Conservation (phyloP, 2,329 filamentous ascomycete genomes). For the Davidsoniella virescens region DNA sequence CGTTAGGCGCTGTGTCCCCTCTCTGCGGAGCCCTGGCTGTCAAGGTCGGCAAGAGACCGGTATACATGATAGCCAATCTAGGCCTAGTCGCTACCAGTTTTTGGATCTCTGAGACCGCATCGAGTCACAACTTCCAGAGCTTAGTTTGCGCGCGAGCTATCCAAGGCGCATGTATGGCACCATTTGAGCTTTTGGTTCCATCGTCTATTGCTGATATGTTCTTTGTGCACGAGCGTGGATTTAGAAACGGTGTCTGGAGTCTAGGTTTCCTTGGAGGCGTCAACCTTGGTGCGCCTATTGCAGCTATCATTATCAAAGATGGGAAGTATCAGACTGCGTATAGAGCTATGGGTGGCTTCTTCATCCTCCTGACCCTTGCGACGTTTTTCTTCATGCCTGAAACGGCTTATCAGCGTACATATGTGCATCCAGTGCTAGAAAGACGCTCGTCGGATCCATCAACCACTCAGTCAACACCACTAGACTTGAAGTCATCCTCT, state of each 20-base stretch:
- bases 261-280: conserved; percentile 26
- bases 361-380: conserved; percentile 22
- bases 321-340: conserved; percentile 20
- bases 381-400: conserved; percentile 28
- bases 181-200: conserved; percentile 24
- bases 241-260: conserved; percentile 25
- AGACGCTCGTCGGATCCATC: conserved; percentile 12
- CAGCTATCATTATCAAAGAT: conserved; percentile 24
- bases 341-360: conserved; percentile 26
- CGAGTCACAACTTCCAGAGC: conserved; percentile 18
- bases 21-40: conserved; percentile 23
- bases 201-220: conserved; percentile 27
- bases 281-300: conserved; percentile 24
- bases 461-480: no score
- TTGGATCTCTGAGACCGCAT: conserved; percentile 18
- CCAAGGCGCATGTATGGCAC: conserved; percentile 23
- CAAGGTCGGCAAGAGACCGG: conserved; percentile 23
- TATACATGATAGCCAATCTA: conserved; percentile 21
- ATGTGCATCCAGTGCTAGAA: background rate
- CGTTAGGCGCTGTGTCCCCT: conserved; percentile 22
- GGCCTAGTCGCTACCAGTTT: conserved; percentile 21
- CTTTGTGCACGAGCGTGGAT: conserved; percentile 28
- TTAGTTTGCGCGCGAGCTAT: conserved; percentile 21
- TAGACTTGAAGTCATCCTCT: no score
- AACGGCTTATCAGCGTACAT: conserved; percentile 21